Base-by-base conservation (phyloP, 2,329 filamentous ascomycete species). In the Colletotrichum zoysiae region DNA sequence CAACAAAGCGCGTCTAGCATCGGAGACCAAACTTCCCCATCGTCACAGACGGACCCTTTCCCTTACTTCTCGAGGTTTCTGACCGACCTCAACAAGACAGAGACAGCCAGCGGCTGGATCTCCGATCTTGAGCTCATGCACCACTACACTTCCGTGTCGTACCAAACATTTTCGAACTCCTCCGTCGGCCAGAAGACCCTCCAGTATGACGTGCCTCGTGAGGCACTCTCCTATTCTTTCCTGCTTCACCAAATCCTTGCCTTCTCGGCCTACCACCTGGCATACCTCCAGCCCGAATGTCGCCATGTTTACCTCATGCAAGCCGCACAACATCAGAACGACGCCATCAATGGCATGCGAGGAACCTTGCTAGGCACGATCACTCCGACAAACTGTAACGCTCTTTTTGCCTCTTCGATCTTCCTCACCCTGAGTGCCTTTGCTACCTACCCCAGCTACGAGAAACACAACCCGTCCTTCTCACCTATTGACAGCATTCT, bases 91-190 rank as follows among this genome's bases (percentile, higher is more conserved):
- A 77, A 74, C 73, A 71, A 71, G 70, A 40, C 70, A 18, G 65
- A 69, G 67, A 57, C 58, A 73, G 74, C 33, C 73, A 77, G 63
- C 73, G 76, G 48, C 58, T 82, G 80, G 80, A 78, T 80, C 18
- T 76, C 77, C 3, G 81, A 83, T 62, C 78, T 83, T 14, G 78
- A 81, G 67, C 75, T 82, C 35, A 78, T 83, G 75, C 80, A 83
- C 53, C 80, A 82, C 48, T 82, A 78, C 65, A 79, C 78, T 5
- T 75, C 78, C 7, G 74, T 72, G 0, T 79, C 80, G 1, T 80
- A 75, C 59, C 67, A 74, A 16, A 81, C 79, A 0, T 72, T 72
- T 6, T 72, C 66, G 12, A 53, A 70, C 9, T 73, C 81, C 5
- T 78, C 80, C 0, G 74, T 78, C 1, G 57, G 67, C 11, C 64